phyloP scores from a whole-genome alignment of 495 filamentous ascomycete species.

The Thermothielavioides terrestris region DNA sequence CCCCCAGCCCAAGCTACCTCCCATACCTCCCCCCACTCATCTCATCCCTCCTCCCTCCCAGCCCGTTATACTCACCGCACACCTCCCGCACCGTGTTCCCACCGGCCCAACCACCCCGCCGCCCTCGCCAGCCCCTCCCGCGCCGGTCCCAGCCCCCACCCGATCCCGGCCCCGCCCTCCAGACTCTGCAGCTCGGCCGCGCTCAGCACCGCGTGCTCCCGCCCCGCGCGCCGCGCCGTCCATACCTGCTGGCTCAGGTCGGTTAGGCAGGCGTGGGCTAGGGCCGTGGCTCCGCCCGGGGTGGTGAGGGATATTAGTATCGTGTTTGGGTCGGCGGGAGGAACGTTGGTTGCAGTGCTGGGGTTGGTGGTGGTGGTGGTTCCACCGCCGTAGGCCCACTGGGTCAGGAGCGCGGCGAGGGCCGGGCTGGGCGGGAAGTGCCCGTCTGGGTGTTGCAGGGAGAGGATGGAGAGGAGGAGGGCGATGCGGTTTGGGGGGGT shows the following conservation, averaged over 20 bases:
- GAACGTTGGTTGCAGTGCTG: too few relatives aligned
- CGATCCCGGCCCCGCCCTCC: conserved; percentile 19
- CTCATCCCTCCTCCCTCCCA: background rate
- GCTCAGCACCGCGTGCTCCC: conserved; percentile 10
- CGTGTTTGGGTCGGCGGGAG: background rate
- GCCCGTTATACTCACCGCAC: background rate
- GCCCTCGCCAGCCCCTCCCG: background rate
- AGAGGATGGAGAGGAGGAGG: conserved; percentile 10
- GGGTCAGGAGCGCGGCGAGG: conserved; percentile 11
- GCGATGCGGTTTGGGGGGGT: conserved; percentile 11
- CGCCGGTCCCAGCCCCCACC: conserved; percentile 10
- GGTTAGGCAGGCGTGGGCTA: conserved; percentile 13
- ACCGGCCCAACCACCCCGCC: background rate
- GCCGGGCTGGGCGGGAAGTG: conserved; percentile 11
- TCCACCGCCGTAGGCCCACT: background rate
- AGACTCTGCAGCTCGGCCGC: conserved; percentile 11
- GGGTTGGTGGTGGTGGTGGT: background rate
- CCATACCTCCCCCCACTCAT: background rate
- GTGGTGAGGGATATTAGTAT: background rate
- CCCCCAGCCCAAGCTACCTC: too few relatives aligned
- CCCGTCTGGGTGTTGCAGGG: conserved; percentile 14
- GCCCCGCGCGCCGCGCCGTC: conserved; percentile 17
- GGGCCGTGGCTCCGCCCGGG: conserved; percentile 10
- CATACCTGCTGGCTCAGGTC: conserved; percentile 16
- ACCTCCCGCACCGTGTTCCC: background rate